Evolutionary conservation across 2,329 filamentous ascomycete species (phyloP).

Genomic region (Westerdykella aurantiaca): DNA sequence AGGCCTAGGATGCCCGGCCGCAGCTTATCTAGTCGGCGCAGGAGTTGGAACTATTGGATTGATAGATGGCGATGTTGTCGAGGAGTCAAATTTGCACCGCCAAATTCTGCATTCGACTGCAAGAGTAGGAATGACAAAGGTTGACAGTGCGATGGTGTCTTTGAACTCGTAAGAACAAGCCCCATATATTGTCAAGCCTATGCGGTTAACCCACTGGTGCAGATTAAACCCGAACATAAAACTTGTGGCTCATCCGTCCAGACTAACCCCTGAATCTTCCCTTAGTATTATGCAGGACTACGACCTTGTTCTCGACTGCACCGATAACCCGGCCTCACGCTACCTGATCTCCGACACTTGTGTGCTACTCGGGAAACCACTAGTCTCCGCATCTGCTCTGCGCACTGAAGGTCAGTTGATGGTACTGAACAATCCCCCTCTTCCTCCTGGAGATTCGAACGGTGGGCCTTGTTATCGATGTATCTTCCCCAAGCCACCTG

Average conservation of each 20-base stretch:
- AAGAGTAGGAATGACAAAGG: slow-evolving; percentile 70
- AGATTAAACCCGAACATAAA: slow-evolving; percentile 68
- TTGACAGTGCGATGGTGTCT: slow-evolving; percentile 58
- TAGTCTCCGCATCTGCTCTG: slow-evolving; percentile 86
- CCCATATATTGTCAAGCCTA: background rate
- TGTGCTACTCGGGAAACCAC: slow-evolving; percentile 68
- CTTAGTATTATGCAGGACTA: slow-evolving; percentile 62
- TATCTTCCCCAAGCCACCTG: slow-evolving; percentile 82
- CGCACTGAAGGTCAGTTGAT: slow-evolving; percentile 86
- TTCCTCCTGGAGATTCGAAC: slow-evolving; percentile 49
- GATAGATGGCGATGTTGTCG: slow-evolving; percentile 82
- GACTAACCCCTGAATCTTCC: slow-evolving; percentile 65
- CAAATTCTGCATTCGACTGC: slow-evolving; percentile 75
- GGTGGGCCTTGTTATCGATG: slow-evolving; percentile 91
- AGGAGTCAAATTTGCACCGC: slow-evolving; percentile 84
- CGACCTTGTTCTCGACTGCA: slow-evolving; percentile 88
- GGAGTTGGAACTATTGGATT: slow-evolving; percentile 79
- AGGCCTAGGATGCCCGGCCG: slow-evolving; percentile 85
- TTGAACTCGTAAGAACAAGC: slow-evolving; percentile 39
- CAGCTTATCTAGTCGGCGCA: slow-evolving; percentile 85
- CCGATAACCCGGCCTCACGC: slow-evolving; percentile 83
- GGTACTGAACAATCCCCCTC: slow-evolving; percentile 74
- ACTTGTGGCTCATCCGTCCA: slow-evolving; percentile 57
- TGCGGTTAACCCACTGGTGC: slow-evolving; percentile 7
- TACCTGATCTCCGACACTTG: slow-evolving; percentile 91